phyloP scores from a whole-genome alignment of 768 basidiomycete species.

The Hericium coralloides region DNA sequence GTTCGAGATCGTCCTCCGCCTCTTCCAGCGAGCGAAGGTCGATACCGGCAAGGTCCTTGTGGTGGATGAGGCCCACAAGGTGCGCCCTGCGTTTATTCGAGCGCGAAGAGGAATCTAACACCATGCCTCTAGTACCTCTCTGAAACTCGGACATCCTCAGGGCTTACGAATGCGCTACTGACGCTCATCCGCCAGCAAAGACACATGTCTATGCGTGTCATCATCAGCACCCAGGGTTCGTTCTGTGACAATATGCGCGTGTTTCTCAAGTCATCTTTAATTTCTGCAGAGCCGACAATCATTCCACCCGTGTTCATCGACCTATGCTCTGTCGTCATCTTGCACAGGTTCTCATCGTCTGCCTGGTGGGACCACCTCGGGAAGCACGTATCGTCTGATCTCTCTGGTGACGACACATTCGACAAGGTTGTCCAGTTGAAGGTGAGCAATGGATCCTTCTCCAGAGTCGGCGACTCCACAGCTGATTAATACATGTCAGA shows the following conservation, averaged over 20 bases:
- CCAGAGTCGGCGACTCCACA: neutral
- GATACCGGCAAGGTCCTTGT: constrained; percentile 60
- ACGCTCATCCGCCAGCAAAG: constrained; percentile 60
- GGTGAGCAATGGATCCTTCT: constrained; percentile 26
- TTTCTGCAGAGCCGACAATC: constrained; percentile 54
- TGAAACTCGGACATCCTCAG: constrained; percentile 31
- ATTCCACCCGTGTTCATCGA: constrained; percentile 61
- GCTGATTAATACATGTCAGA: constrained; percentile 29
- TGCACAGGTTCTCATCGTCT: constrained; percentile 70
- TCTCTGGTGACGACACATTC: constrained; percentile 50
- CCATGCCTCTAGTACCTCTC: constrained; percentile 41
- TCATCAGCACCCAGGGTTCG: constrained; percentile 64
- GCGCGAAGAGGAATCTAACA: neutral
- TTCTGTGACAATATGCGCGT: neutral
- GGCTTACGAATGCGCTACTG: constrained; percentile 49
- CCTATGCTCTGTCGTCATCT: constrained; percentile 52
- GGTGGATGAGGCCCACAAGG: constrained; percentile 73
- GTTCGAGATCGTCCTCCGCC: constrained; percentile 58
- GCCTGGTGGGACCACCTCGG: constrained; percentile 67
- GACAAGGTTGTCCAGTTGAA: constrained; percentile 56
- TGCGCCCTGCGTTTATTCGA: constrained; percentile 16
- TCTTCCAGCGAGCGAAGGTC: constrained; percentile 54
- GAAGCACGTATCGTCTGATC: constrained; percentile 58
- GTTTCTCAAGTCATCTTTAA: neutral
- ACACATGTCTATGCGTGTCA: constrained; percentile 61